Evolutionary conservation across 495 filamentous ascomycete genomes (phyloP).

Genomic region (Xylaria palmicola): DNA sequence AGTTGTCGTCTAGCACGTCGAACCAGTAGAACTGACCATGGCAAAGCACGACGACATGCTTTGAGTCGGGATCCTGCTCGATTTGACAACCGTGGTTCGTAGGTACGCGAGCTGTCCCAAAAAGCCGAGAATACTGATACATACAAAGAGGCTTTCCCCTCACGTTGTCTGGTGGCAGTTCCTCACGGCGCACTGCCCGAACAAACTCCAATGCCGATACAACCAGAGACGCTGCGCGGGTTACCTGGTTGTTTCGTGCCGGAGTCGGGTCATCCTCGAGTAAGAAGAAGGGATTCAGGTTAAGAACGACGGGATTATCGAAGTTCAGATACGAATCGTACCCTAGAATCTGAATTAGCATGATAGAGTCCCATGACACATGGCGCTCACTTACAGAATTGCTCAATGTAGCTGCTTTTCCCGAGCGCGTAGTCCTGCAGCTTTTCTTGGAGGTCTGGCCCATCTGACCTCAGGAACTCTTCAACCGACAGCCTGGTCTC

Average conservation of each 20-base stretch:
- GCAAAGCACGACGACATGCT: constrained; percentile 91
- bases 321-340: constrained; percentile 98
- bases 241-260: constrained; percentile 93
- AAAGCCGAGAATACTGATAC: constrained; percentile 96
- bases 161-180: constrained; percentile 85
- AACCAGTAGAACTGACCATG: constrained; percentile 99
- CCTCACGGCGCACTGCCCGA: constrained; percentile 87
- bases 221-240: constrained; percentile 86
- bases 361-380: neutral
- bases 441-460: constrained; percentile 80
- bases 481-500: constrained; percentile 78
- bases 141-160: constrained; percentile 84
- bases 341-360: constrained; percentile 55
- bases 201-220: constrained; percentile 91
- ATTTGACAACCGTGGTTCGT: constrained; percentile 96
- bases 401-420: constrained; percentile 95
- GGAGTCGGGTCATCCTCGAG: constrained; percentile 97
- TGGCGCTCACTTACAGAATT: constrained; percentile 76
- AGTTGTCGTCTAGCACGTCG: constrained; percentile 91
- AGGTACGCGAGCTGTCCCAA: constrained; percentile 91
- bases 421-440: constrained; percentile 90
- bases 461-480: constrained; percentile 84
- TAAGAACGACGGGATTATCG: constrained; percentile 95
- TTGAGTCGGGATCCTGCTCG: constrained; percentile 83
- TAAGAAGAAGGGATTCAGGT: constrained; percentile 96